Evolutionary conservation across 2,329 filamentous ascomycete species (phyloP), one percentile per base, ranked within the genome.

Genomic region (Ceratocystis cacaofunesta): DNA sequence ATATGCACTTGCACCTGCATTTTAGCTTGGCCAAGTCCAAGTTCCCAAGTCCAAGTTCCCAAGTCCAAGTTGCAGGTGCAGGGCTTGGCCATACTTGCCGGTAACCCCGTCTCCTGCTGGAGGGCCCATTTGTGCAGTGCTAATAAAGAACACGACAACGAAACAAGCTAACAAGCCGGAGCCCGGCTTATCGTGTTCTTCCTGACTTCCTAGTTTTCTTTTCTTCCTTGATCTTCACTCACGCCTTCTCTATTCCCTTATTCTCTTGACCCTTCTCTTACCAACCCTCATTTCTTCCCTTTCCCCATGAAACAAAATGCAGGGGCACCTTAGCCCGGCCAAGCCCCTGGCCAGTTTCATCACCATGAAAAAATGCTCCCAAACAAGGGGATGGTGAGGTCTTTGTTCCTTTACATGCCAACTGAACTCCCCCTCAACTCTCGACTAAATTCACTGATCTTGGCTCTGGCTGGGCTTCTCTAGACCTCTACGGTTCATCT

Each of bases 301-400:
- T 30, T 25, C 10, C 5, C 41, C 8, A 30, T 62, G 36, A 30
- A 58, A 48, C 41, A 32, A 64, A 19, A 65, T 61, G 63, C 63
- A 65, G 63, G 63, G 55, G 55, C 19, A 8, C 41, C 28, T 36
- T 46, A 48, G 36, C 22, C 41, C 44, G 44, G 22, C 46, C 3
- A 62, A 61, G 12, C 63, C 57, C 55, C 43, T 65, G 57, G 41
- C 32, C 8, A 28, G 63, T 65, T 65, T 65, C 63, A 65, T 46
- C 57, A 65, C 50, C 41, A 61, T 65, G 57, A 52, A 65, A 41
- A 32, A 63, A 28, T 30, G 15, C 28, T 25, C 32, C 43, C 57
- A 52, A 32, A 36, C 52, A 28, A 15, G 19, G 43, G 48, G 36
- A 61, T 19, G 3, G 22, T 30, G 52, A 41, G 17, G 19, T 17